Conservation (phyloP, 2,329 filamentous ascomycete species). For the Aspergillus brunneoviolaceus region DNA sequence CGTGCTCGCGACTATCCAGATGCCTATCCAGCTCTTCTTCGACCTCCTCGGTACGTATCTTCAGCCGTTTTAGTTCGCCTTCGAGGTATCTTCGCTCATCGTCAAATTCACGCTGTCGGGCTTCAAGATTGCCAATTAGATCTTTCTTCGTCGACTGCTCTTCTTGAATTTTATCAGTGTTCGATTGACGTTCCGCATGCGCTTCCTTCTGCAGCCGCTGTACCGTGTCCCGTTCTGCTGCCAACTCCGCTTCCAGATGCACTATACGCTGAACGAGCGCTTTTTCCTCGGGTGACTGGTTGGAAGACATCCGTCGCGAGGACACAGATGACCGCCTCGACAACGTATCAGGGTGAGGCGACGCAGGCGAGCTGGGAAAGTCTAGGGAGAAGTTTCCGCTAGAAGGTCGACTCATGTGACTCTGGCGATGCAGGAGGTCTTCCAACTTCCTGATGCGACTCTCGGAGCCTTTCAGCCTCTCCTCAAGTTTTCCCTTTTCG, state of each 20-base stretch:
- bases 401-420: conserved; percentile 54
- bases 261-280: conserved; percentile 62
- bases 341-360: conserved; percentile 41
- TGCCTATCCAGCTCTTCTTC: conserved; percentile 90
- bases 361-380: conserved; percentile 43
- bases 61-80: conserved; percentile 73
- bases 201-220: conserved; percentile 70
- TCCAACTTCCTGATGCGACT: conserved; percentile 89
- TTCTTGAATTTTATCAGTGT: conserved; percentile 72
- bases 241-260: conserved; percentile 74
- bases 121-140: conserved; percentile 90
- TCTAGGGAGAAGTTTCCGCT: conserved; percentile 51
- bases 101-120: conserved; percentile 82
- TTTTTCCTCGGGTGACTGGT: conserved; percentile 60
- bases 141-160: conserved; percentile 90
- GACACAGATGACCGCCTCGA: conserved; percentile 62
- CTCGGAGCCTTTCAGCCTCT: conserved; percentile 75
- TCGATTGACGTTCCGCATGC: conserved; percentile 56
- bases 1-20: conserved; percentile 78
- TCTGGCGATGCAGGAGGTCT: conserved; percentile 85
- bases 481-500: conserved; percentile 74
- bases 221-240: conserved; percentile 67
- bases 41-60: conserved; percentile 76
- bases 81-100: conserved; percentile 82
- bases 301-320: conserved; percentile 61